Percentiles rank a stretch among this genome's conserved stretches.
These are phyloP conservation scores for Puccinia sorghi DNA, from an alignment of 1,284 basidiomycete species.

Conservation along the genomic window DNA sequence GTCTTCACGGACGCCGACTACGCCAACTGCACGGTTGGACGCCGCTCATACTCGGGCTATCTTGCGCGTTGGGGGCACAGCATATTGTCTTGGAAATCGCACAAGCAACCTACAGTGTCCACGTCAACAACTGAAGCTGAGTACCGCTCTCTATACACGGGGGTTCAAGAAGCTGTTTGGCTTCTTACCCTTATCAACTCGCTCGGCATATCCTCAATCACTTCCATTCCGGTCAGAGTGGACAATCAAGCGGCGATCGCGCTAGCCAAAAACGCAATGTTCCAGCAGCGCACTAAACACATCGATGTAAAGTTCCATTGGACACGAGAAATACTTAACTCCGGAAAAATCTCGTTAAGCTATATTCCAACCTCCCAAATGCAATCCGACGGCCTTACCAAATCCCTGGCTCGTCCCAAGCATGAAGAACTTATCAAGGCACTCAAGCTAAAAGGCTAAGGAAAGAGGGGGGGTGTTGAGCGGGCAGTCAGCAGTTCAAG, in stretches of 20 bases:
- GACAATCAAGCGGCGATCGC: conserved; percentile 9
- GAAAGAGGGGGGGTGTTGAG: not conserved
- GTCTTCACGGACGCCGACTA: conserved; percentile 14
- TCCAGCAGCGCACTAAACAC: not conserved
- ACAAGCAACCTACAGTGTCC: not conserved
- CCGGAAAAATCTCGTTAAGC: not conserved
- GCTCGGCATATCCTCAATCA: not conserved
- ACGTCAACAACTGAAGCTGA: conserved; percentile 24
- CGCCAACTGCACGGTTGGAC: not conserved
- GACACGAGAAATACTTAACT: not conserved
- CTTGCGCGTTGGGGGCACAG: not conserved
- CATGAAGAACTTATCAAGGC: not conserved
- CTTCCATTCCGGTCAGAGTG: not conserved
- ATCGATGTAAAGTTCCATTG: not conserved
- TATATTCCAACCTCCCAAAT: not conserved
- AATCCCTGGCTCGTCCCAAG: not conserved
- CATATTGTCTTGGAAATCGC: conserved; percentile 10
- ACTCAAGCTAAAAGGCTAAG: not conserved
- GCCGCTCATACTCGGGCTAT: not conserved
- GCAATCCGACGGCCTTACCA: not conserved
- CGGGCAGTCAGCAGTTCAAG: no score
- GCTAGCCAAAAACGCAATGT: not conserved
- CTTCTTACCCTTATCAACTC: not conserved
- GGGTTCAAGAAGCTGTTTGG: conserved; percentile 16
- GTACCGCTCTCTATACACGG: not conserved